Percentiles rank a stretch among this genome's conserved stretches.
phyloP scores from a whole-genome alignment of 108 stramenopile genomes.

The Fragilaria crotonensis region DNA sequence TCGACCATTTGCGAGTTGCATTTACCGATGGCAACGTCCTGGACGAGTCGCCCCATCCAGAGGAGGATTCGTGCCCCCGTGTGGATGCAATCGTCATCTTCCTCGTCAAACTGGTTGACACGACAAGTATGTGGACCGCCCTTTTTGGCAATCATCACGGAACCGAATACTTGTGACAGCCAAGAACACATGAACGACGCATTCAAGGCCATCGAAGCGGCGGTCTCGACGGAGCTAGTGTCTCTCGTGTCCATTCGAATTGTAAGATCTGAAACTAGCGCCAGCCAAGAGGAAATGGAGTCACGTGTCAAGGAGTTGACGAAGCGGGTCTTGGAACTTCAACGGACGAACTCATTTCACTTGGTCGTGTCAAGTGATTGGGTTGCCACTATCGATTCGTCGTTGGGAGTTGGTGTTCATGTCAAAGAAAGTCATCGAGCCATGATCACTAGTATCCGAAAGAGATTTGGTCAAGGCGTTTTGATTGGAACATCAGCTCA shows the following conservation, averaged over 20 bases:
- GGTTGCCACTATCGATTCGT: slow-evolving; percentile 25
- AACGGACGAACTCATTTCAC: slow-evolving; percentile 12
- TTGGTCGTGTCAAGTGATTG: slow-evolving; percentile 60
- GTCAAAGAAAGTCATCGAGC: slow-evolving; percentile 60
- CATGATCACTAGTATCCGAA: slow-evolving; percentile 44
- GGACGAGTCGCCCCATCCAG: too few relatives aligned
- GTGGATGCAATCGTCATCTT: too few relatives aligned
- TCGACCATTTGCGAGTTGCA: too few relatives aligned
- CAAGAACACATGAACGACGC: slow-evolving; percentile 34
- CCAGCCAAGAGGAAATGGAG: neutral
- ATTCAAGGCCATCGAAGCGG: slow-evolving; percentile 34
- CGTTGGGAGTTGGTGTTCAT: slow-evolving; percentile 58
- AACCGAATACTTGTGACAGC: slow-evolving; percentile 59
- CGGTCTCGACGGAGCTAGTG: slow-evolving; percentile 23
- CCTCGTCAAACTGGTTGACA: too few relatives aligned
- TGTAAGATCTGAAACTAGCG: slow-evolving; percentile 6
- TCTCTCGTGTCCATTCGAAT: slow-evolving; percentile 55
- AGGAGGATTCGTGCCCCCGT: too few relatives aligned
- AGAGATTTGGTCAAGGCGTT: slow-evolving; percentile 14
- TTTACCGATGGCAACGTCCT: too few relatives aligned
- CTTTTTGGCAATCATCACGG: slow-evolving; percentile 67
- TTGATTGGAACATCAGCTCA: slow-evolving; percentile 72
- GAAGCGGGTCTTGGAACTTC: slow-evolving; percentile 28
- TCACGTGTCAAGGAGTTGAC: slow-evolving; percentile 21
- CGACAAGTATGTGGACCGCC: slow-evolving; percentile 31